phyloP scores from a whole-genome alignment of 2,329 filamentous ascomycete species.

The Domatiomyces catenatus region DNA sequence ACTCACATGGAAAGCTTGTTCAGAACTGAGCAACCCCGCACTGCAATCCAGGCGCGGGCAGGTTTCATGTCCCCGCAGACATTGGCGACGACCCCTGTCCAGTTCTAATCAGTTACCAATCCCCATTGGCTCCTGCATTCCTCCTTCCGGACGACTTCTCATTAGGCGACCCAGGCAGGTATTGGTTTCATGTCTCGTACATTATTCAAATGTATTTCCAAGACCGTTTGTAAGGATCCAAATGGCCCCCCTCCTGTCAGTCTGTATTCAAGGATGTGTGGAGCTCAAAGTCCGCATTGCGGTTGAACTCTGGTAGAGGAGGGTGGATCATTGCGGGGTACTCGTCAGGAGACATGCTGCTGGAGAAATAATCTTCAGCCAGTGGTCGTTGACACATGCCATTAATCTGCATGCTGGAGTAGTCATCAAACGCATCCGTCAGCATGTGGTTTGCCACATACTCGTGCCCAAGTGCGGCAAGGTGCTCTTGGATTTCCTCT shows the following conservation, averaged over 20 bases:
- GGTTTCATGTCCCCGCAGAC: too few relatives aligned
- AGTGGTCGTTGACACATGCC: conserved; percentile 1
- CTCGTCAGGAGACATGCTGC: neutral
- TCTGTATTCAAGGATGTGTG: conserved; percentile 14
- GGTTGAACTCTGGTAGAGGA: conserved; percentile 15
- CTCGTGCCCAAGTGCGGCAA: conserved; percentile 13
- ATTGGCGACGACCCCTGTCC: neutral
- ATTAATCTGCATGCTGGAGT: conserved; percentile 5
- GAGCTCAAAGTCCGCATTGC: conserved; percentile 16
- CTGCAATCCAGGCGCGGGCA: neutral
- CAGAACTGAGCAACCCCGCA: neutral
- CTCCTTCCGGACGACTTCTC: neutral
- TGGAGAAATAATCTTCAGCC: conserved; percentile 10
- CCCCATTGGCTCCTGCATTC: neutral
- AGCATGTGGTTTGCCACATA: conserved; percentile 12
- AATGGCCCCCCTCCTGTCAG: conserved; percentile 3
- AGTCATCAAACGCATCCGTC: conserved; percentile 4
- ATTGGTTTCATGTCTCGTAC: neutral
- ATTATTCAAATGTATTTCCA: neutral
- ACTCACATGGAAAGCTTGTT: neutral
- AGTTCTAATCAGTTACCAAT: neutral
- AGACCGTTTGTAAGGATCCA: neutral
- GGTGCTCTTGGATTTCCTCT: conserved; percentile 15
- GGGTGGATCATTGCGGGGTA: conserved; percentile 10
- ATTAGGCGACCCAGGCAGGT: neutral